A percentile compares a stretch with the other conserved stretches of the same genome.
phyloP scores from a whole-genome alignment of 2,329 filamentous ascomycete genomes.

The Fusarium lateritium region DNA sequence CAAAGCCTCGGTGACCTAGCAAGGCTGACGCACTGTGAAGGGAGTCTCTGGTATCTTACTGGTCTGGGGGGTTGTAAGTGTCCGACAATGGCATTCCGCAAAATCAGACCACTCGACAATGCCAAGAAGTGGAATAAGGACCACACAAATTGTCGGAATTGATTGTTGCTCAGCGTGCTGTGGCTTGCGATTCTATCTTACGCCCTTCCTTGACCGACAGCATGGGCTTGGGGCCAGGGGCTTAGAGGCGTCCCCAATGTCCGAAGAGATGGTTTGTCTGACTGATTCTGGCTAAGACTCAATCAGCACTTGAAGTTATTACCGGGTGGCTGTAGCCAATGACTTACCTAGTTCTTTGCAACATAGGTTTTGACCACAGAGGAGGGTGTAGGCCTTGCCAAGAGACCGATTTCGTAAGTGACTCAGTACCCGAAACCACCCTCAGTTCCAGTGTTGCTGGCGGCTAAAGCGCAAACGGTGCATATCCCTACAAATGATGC shows the following conservation, averaged over 20 bases:
- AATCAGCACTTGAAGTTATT: conserved; percentile 14
- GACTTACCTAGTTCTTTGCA: background rate
- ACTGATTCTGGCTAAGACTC: conserved; percentile 3
- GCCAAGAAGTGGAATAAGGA: conserved; percentile 34
- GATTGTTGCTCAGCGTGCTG: conserved; percentile 36
- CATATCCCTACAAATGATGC: background rate
- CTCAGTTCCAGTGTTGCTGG: background rate
- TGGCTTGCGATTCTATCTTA: conserved; percentile 45
- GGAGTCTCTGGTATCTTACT: conserved; percentile 26
- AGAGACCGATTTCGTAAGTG: background rate
- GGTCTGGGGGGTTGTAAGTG: conserved; percentile 29
- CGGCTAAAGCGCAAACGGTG: conserved; percentile 14
- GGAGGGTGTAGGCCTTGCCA: background rate
- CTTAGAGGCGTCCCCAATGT: background rate
- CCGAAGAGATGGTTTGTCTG: conserved; percentile 1
- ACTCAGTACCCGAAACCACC: background rate
- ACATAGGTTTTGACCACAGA: background rate
- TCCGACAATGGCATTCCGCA: conserved; percentile 39
- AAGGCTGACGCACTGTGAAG: conserved; percentile 35
- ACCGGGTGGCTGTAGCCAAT: background rate
- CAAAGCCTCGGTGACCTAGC: conserved; percentile 4
- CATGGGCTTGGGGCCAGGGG: background rate
- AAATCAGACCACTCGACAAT: conserved; percentile 42
- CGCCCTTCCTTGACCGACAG: conserved; percentile 40
- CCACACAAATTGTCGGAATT: conserved; percentile 32